Base-by-base conservation (phyloP, 2,329 filamentous ascomycete genomes). In the Colletotrichum spaethianum region DNA sequence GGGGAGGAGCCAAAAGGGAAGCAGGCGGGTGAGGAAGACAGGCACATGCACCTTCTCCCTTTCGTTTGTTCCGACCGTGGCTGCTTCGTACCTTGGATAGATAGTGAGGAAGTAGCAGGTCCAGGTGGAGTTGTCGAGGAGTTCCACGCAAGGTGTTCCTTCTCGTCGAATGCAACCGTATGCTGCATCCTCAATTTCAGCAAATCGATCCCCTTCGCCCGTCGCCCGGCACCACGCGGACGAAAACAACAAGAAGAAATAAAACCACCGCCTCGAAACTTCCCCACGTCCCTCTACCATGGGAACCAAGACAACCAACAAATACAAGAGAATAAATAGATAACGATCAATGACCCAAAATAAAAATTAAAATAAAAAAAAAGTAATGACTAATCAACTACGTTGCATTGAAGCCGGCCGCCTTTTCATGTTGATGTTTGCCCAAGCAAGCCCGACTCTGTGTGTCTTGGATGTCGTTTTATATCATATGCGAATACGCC, bases 191-290 rank as follows among this genome's bases (percentile, higher is more conserved):
- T 7, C 48, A 46, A 67, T 60, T 48, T 42, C 33, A 40, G 33
- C 50, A 44, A 55, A 23, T 67, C 16, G 48, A 53, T n/a, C 31
- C 38, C 33, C 26, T 33, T 46, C 9, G 28, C 36, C 23, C 38
- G 38, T 28, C 18, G 4, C 36, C 23, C 38, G 38, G 20, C 18
- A 8, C 38, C 33, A 33, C 46, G 26, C 26, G n/a, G 23, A 44
- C 48, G 46, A 52, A 53, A 4, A 16, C 44, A 48, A 26, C 18
- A 65, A 65, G 23, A 65, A 65, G 53, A 59, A 59, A 59, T 26
- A 60, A 44, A 23, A 23, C 38, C 44, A 38, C 8, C 38, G 44
- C 56, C 38, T 18, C 36, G 40, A 36, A 33, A 57, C 20, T 26
- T 52, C 9, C n/a, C 55, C 48, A 40, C 9, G 38, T 11, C 33